phyloP scores from a whole-genome alignment of 2,329 filamentous ascomycete genomes.

The Colletotrichum gigasporum region DNA sequence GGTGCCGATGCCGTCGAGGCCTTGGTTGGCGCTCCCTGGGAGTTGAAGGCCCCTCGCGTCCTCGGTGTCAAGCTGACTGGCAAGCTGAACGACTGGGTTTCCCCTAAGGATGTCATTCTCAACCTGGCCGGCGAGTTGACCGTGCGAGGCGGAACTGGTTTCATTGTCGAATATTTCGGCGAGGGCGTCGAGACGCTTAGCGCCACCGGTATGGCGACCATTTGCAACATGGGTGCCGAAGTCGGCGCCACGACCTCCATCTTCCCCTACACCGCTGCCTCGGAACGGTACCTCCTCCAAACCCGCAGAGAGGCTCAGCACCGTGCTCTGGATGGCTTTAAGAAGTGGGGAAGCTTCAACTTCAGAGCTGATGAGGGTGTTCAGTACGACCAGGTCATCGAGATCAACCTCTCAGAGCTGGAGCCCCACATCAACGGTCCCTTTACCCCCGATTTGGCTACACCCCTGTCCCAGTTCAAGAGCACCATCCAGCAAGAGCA shows the following conservation, averaged over 20 bases:
- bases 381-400: constrained; percentile 90
- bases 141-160: constrained; percentile 93
- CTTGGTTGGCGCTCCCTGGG: constrained; percentile 95
- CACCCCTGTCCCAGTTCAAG: constrained; percentile 90
- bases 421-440: constrained; percentile 98
- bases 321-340: constrained; percentile 28
- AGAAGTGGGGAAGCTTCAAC: constrained; percentile 30
- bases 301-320: constrained; percentile 72
- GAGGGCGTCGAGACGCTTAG: constrained; percentile 89
- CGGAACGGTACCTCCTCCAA: constrained; percentile 85
- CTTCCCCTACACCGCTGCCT: constrained; percentile 90
- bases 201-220: constrained; percentile 92
- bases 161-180: constrained; percentile 93
- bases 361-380: constrained; percentile 83
- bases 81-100: constrained; percentile 87
- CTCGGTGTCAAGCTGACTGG: constrained; percentile 87
- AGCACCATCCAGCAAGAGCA: constrained; percentile 82
- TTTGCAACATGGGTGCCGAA: constrained; percentile 90
- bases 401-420: constrained; percentile 87
- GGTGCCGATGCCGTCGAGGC: constrained; percentile 98
- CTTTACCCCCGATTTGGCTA: constrained; percentile 95
- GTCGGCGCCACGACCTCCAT: constrained; percentile 95
- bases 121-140: constrained; percentile 89
- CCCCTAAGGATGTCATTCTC: constrained; percentile 95
- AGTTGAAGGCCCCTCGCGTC: constrained; percentile 93